phyloP scores from a whole-genome alignment of 371 early-diverging fungal species.

The Mortierella sp. region DNA sequence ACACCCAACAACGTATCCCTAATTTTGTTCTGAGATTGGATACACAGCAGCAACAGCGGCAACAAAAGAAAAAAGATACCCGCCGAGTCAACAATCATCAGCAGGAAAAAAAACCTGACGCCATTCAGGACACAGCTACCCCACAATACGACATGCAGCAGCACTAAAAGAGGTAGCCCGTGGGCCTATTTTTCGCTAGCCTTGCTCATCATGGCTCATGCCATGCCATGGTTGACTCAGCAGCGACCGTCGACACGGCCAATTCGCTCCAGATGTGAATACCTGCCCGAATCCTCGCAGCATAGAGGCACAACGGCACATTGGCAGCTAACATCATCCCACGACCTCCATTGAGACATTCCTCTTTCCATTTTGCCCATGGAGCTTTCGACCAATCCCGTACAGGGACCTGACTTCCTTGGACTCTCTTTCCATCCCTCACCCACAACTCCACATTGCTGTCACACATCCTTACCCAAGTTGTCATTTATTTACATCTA shows the following conservation, averaged over 20 bases:
- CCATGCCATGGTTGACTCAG: neutral
- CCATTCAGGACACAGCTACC: neutral
- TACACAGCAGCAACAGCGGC: neutral
- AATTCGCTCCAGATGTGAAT: neutral
- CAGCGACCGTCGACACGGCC: neutral
- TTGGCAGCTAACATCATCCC: neutral
- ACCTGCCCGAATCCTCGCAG: neutral
- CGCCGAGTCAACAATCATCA: neutral
- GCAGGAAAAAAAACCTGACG: neutral
- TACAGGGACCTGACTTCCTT: neutral
- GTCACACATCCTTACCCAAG: neutral
- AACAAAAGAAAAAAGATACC: neutral
- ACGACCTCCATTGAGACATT: neutral
- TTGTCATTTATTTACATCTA: neutral
- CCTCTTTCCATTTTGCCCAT: neutral
- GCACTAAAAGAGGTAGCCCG: conserved; percentile 5
- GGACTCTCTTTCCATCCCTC: conserved; percentile 1
- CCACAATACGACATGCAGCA: neutral
- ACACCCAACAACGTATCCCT: conserved; percentile 17
- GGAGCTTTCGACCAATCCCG: neutral
- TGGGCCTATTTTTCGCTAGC: neutral
- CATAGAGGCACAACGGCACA: neutral
- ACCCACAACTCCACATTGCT: neutral
- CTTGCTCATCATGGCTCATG: neutral
- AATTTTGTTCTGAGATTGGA: conserved; percentile 10